Base-by-base conservation (phyloP, 352 stramenopile species). In the Phytophthora brassicae region DNA sequence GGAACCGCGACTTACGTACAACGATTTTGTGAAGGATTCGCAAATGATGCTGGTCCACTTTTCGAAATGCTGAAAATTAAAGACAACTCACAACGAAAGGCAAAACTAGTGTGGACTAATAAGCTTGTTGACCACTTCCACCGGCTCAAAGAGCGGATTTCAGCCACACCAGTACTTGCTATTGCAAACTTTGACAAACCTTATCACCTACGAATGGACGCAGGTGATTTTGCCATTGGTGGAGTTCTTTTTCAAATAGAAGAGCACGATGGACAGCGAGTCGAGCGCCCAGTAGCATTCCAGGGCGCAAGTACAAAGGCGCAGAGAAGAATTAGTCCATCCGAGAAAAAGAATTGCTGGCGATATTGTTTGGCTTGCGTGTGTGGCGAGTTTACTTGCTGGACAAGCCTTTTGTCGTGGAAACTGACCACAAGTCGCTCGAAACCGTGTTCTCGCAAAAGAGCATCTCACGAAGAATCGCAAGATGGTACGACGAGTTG, bases 201-300 rank as follows among this genome's bases (percentile, higher is more conserved):
- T 19, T 66, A 47, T 31, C 38, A 44, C 17, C 20, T 55, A 14
- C 17, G 58, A 26, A 66, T 66, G 58, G 50, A 56, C 36, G 44
- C 49, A 14, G 51, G 41, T 33, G 58, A 60, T 28, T 66, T 60
- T 35, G 45, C 41, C 3, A 47, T 62, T 29, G 55, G 55, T 8
- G 55, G 55, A 16, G 55, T 62, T 56, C 55, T 64, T 36, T 64
- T 56, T 35, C 56, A 64, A 22, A 38, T 17, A 13, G 33, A 61
- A 33, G 42, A 31, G 26, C 16, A 33, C 4, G 43, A 55, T 16
- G 55, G 44, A 2, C 6, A 28, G 6, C 1, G 35, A 6, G 35
- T 51, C 9, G 43, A 60, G 36, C 48, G 33, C n/a, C 20, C 58
- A 16, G 33, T 60, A 14, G 58, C 49, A 16, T 60, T 66, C 28